phyloP scores from a whole-genome alignment of 2,329 filamentous ascomycete genomes.

The Arthrobotrys iridis region DNA sequence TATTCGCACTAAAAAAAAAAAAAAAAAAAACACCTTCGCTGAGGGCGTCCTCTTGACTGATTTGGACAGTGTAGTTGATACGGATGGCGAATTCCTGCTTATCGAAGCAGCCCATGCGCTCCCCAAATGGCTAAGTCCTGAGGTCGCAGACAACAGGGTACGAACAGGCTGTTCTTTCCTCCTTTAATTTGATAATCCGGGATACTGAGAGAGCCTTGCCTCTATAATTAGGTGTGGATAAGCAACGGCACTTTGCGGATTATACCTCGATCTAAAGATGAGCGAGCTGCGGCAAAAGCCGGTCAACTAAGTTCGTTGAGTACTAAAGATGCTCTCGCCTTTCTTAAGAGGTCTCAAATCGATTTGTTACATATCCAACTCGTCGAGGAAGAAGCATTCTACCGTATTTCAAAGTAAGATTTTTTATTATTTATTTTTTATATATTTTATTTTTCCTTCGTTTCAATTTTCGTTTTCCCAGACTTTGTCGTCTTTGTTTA shows the following conservation, averaged over 20 bases:
- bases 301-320: conserved; percentile 65
- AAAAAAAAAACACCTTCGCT: too few species aligned
- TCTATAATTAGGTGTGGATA: conserved; percentile 75
- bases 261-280: conserved; percentile 68
- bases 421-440: neutral
- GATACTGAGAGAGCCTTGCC: neutral
- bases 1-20: neutral
- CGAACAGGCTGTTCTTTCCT: conserved; percentile 53
- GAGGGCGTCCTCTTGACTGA: conserved; percentile 29
- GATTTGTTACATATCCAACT: conserved; percentile 75
- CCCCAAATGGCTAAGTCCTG: conserved; percentile 90
- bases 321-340: conserved; percentile 71
- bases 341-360: conserved; percentile 66
- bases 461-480: neutral
- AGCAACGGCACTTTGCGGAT: conserved; percentile 78
- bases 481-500: too few species aligned
- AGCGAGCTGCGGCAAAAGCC: conserved; percentile 44
- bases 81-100: conserved; percentile 93
- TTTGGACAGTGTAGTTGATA: conserved; percentile 74
- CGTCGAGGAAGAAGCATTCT: conserved; percentile 89
- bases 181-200: neutral
- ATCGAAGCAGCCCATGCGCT: conserved; percentile 90
- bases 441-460: neutral
- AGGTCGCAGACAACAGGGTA: conserved; percentile 82
- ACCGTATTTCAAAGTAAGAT: conserved; percentile 68